Evolutionary conservation across 148 eudicot species (phyloP).

Genomic region (Persicaria maculosa): DNA sequence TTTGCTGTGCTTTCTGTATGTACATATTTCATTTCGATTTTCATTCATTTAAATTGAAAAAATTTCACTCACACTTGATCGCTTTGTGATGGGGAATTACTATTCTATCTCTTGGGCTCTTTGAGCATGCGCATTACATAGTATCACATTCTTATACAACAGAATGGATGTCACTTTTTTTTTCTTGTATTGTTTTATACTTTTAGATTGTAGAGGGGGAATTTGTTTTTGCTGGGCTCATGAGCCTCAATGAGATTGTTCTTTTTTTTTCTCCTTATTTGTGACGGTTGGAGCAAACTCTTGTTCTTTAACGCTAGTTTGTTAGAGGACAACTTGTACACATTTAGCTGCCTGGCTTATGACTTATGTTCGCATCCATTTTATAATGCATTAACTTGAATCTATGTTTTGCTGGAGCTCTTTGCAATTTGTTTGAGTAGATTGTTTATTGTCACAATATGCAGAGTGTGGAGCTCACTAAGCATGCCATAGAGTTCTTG

Average conservation of each 20-base stretch:
- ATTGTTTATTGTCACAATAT: conserved; percentile 6
- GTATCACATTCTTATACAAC: not conserved
- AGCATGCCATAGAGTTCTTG: conserved; percentile 29
- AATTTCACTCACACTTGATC: not conserved
- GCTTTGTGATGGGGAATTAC: not conserved
- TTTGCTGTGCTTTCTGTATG: too few species aligned
- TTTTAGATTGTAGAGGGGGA: not conserved
- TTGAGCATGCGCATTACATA: not conserved
- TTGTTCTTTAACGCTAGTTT: not conserved
- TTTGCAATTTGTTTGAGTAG: conserved; percentile 11
- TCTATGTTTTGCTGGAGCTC: not conserved
- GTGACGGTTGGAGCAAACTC: not conserved
- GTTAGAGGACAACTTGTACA: not conserved
- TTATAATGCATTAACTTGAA: not conserved
- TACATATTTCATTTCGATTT: not conserved
- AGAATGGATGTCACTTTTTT: not conserved
- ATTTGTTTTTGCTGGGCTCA: too few species aligned
- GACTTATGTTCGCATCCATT: not conserved
- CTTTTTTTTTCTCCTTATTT: not conserved
- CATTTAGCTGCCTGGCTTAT: not conserved
- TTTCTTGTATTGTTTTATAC: not conserved
- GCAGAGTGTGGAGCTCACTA: conserved; percentile 44
- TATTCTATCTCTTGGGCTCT: not conserved
- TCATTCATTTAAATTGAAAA: not conserved
- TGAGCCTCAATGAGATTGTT: not conserved